Evolutionary conservation across 1,284 basidiomycete species (phyloP), one percentile per base, ranked within the genome.

Genomic region (Pascua guehoae): DNA sequence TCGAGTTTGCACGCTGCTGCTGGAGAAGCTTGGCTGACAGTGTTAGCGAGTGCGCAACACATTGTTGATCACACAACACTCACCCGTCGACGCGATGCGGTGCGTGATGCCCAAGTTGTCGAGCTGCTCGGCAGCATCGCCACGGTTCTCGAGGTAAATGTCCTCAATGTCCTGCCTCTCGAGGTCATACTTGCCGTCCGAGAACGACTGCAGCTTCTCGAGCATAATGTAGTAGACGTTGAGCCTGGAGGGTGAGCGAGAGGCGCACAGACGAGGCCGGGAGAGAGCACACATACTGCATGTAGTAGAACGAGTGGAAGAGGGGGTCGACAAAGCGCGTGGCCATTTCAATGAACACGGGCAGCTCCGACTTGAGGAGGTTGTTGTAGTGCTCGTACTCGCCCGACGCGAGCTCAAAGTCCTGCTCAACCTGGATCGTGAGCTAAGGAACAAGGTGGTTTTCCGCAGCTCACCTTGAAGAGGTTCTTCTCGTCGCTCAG

Each of bases 251-350:
- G 14, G 47, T 63, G 46, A 62, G 59, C 54, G 45, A 11, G 45
- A 11, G 36, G 62, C n/a, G 17, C 11, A n/a, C 18, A 12, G 16
- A 14, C 16, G n/a, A 14, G 41, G 39, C 24, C 3, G n/a, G n/a
- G n/a, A 3, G 24, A 32, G 24, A 32, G 40, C 0, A 24, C 43
- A 85, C 90, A 69, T 66, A 93, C 91, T 98, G 93, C 95, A 98
- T 98, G 78, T 97, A 99, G 82, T 91, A 99, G 82, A 95, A 94
- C 24, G 91, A 95, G 71, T 97, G 88, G 84, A 97, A 98, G 14
- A 98, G 81, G 1, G 96, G 96, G 64, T 95, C 89, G 72, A 98
- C 90, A 78, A 98, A 97, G 59, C 88, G 84, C 1, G 89, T 88
- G 1, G 88, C 83, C 68, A 97, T 84, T 37, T 83, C 82, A 80